phyloP scores from a whole-genome alignment of 306 rosid genomes.

The Vigna mungo region DNA sequence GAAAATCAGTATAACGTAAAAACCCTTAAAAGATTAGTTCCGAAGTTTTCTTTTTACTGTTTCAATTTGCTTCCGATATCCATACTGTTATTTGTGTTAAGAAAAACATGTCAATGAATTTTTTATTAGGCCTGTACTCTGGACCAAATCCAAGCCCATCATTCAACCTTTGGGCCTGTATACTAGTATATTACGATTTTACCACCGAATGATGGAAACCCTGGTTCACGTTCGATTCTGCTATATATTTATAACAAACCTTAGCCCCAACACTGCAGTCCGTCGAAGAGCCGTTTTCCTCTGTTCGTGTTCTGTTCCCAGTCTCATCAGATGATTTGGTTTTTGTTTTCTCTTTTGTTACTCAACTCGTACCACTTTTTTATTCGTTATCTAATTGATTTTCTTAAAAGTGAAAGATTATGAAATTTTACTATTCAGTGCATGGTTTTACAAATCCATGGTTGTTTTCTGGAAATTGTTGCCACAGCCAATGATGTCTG shows the following conservation, averaged over 20 bases:
- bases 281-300: too few relatives aligned
- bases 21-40: too few relatives aligned
- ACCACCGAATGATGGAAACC: constrained; percentile 6
- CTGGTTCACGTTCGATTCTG: neutral
- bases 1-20: too few relatives aligned
- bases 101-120: too few relatives aligned
- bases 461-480: neutral
- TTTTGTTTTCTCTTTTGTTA: neutral
- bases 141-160: too few relatives aligned
- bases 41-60: too few relatives aligned
- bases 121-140: too few relatives aligned
- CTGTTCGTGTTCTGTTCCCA: neutral
- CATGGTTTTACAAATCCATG: neutral
- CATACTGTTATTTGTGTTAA: too few relatives aligned
- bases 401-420: neutral
- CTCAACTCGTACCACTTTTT: neutral
- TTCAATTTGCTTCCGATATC: too few relatives aligned
- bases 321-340: neutral
- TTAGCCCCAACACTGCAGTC: too few relatives aligned
- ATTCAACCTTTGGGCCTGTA: neutral
- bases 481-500: constrained; percentile 43
- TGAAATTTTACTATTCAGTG: neutral
- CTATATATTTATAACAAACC: neutral
- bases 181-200: constrained; percentile 5
- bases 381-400: neutral